These are phyloP conservation scores for Phytophthora hibernalis DNA, from an alignment of 352 stramenopile genomes.

Conservation along the genomic window DNA sequence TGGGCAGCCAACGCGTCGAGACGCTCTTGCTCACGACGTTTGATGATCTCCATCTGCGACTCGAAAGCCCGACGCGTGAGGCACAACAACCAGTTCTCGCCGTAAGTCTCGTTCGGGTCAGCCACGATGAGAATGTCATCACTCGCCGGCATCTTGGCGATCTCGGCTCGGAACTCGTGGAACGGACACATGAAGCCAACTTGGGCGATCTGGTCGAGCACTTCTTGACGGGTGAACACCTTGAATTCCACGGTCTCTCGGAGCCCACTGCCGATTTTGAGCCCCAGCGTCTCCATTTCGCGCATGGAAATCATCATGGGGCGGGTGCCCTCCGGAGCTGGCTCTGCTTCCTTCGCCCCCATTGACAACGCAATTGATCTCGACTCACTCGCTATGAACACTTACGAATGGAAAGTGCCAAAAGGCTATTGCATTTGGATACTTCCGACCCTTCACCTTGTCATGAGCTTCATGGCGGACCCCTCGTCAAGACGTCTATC, in stretches of 20 bases:
- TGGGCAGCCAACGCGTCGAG: slow-evolving; percentile 51
- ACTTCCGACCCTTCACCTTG: slow-evolving; percentile 33
- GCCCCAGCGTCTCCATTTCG: slow-evolving; percentile 81
- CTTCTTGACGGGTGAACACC: slow-evolving; percentile 68
- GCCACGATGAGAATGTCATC: slow-evolving; percentile 81
- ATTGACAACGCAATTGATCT: slow-evolving; percentile 4
- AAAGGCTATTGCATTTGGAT: slow-evolving; percentile 34
- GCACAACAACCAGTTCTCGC: slow-evolving; percentile 88
- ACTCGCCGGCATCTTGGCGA: slow-evolving; percentile 67
- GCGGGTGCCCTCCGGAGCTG: slow-evolving; percentile 68
- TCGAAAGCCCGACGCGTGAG: slow-evolving; percentile 75
- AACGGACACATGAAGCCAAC: slow-evolving; percentile 88
- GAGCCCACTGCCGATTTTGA: slow-evolving; percentile 82
- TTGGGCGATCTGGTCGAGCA: slow-evolving; percentile 79
- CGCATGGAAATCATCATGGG: slow-evolving; percentile 89
- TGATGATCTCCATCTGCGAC: slow-evolving; percentile 68
- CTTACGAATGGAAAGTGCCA: slow-evolving; percentile 29
- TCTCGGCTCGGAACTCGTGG: slow-evolving; percentile 69
- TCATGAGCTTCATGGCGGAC: not conserved
- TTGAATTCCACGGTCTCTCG: slow-evolving; percentile 80
- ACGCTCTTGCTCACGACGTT: slow-evolving; percentile 53
- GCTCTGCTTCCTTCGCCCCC: slow-evolving; percentile 49
- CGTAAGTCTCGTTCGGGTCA: slow-evolving; percentile 77
- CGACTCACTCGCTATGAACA: not conserved
- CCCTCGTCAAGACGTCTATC: slow-evolving; percentile 12